Percentiles rank a stretch among this genome's conserved stretches.
These are phyloP conservation scores for Patellifolia procumbens DNA, from an alignment of 179 eudicot genomes.

Conservation along the genomic window DNA sequence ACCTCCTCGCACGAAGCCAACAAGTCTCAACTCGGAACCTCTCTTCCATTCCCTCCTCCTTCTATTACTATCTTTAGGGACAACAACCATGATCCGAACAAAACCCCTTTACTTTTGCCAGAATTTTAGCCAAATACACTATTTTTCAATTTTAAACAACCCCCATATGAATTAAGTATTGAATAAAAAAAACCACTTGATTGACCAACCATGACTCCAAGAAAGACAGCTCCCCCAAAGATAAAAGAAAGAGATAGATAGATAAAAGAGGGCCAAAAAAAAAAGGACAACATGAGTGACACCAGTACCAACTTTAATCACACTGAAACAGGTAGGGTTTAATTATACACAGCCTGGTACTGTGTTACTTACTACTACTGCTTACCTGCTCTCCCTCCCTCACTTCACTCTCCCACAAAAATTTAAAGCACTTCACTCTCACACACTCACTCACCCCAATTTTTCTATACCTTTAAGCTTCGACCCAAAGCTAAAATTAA, in stretches of 20 bases:
- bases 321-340: conserved; percentile 18
- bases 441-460: background rate
- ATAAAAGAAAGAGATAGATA: background rate
- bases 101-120: too few species aligned
- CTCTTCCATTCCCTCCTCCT: too few species aligned
- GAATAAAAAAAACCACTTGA: conserved; percentile 8
- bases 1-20: too few species aligned
- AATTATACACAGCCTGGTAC: conserved; percentile 26
- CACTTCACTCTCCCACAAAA: conserved; percentile 4
- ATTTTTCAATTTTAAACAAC: too few species aligned
- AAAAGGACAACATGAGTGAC: conserved; percentile 5
- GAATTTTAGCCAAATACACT: too few species aligned
- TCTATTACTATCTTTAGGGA: too few species aligned
- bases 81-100: too few species aligned
- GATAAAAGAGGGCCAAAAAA: background rate
- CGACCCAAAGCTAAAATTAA: background rate
- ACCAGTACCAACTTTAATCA: conserved; percentile 11
- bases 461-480: too few species aligned
- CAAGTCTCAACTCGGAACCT: too few species aligned
- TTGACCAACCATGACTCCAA: conserved; percentile 18
- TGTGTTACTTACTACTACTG: background rate
- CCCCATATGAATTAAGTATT: conserved; percentile 3
- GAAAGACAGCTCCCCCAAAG: conserved; percentile 6
- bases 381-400: conserved; percentile 7
- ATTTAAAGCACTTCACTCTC: background rate